Evolutionary conservation across 148 eudicot species (phyloP).

Genomic region (Chenopodium berlandieri): DNA sequence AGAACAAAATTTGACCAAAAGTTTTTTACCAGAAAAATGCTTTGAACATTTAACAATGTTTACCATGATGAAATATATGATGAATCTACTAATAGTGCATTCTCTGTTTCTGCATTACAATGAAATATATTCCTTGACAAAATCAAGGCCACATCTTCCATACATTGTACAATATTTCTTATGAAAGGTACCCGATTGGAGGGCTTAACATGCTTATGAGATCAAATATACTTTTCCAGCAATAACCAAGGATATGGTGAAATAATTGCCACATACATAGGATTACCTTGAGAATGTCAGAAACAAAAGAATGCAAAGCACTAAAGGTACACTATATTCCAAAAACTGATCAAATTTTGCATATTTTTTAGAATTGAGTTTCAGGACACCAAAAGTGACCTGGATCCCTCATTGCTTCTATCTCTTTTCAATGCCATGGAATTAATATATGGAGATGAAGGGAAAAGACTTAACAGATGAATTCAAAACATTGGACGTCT

Average conservation of each 20-base stretch:
- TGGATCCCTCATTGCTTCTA: not conserved
- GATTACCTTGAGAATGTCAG: not conserved
- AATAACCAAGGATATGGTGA: not conserved
- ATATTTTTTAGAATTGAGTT: too few species aligned
- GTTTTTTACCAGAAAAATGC: not conserved
- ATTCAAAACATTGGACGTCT: too few species aligned
- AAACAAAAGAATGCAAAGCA: too few species aligned
- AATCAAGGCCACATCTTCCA: not conserved
- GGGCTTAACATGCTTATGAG: not conserved
- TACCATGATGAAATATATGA: too few species aligned
- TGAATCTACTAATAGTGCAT: too few species aligned
- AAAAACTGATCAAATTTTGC: not conserved
- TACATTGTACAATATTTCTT: too few species aligned
- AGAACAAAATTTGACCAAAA: not conserved
- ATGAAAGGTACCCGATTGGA: not conserved
- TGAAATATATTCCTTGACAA: not conserved
- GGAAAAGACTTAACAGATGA: not conserved
- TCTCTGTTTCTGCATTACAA: not conserved
- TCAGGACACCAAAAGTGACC: not conserved
- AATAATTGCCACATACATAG: not conserved
- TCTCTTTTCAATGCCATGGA: not conserved
- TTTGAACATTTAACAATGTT: not conserved
- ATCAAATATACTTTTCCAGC: not conserved
- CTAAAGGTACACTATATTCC: not conserved
- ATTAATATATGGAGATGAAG: not conserved